Conservation (phyloP, 2,329 filamentous ascomycete genomes). For the Helminthosporium solani region DNA sequence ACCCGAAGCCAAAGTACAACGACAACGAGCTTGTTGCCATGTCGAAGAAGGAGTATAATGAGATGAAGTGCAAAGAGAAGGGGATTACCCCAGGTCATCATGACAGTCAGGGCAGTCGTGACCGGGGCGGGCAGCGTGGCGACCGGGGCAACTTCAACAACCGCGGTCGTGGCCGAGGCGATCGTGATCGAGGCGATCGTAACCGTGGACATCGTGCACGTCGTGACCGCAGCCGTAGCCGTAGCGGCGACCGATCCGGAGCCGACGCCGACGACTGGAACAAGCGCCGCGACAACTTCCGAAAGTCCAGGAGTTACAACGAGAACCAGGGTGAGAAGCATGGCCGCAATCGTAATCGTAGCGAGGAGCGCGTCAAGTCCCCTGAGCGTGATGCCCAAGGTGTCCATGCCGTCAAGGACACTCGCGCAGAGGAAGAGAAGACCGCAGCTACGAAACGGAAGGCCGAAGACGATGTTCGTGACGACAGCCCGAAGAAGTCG, state of each 20-base stretch:
- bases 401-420: constrained; percentile 29
- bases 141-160: constrained; percentile 29
- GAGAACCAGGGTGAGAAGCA: constrained; percentile 19
- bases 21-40: constrained; percentile 76
- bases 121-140: constrained; percentile 18
- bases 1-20: constrained; percentile 83
- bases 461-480: constrained; percentile 25
- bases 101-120: constrained; percentile 13
- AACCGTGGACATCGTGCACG: constrained; percentile 19
- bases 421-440: constrained; percentile 16
- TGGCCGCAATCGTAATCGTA: constrained; percentile 2
- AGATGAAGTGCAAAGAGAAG: constrained; percentile 50
- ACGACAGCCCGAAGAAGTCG: constrained; percentile 30
- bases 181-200: constrained; percentile 20
- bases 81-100: constrained; percentile 43
- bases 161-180: constrained; percentile 17
- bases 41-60: constrained; percentile 83
- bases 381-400: constrained; percentile 28
- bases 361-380: constrained; percentile 18
- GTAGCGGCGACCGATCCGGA: constrained; percentile 19
- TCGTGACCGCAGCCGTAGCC: constrained; percentile 27
- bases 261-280: constrained; percentile 31
- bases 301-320: constrained; percentile 32
- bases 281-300: constrained; percentile 36
- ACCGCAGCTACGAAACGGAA: constrained; percentile 36